Base-by-base conservation (phyloP, 139 green algal genomes). In the Volvox africanus region DNA sequence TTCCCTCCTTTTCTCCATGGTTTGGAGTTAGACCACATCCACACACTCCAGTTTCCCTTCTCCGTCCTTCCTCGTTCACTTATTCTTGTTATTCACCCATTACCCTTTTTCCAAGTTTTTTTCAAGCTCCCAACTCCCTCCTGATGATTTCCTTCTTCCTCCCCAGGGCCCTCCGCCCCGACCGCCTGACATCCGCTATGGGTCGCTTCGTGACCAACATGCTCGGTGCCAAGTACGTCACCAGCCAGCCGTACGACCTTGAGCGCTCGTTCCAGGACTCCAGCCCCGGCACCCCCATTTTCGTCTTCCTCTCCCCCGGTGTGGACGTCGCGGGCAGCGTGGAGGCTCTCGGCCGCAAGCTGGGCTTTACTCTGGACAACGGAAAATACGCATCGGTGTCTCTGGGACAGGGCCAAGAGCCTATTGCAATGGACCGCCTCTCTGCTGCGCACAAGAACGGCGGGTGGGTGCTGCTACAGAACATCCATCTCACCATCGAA, bases 391-490 rank as follows among this genome's bases (percentile, higher is more conserved):
- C 95, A 32, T 94, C 97, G 75, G 97, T 98, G 81, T 96, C 92
- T 36, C 98, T 98, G 97, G 97, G 96, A 65, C 97, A 97, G 93
- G 97, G 97, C 33, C 97, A 98, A 93, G 97, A 98, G 93, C 92
- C 92, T 17, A 94, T 95, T 19, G 97, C 97, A 17, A 96, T 98
- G 94, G 94, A 94, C 12, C 96, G 55, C 92, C 98, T 81, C 96
- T 97, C 93, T 96, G 95, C 91, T 98, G 97, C 94, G 98, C 94
- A 67, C 90, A 96, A 89, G 94, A 97, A 87, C 96, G 97, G 97
- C 67, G 97, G 97, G 65, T 98, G 97, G 97, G 97, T 98, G 71
- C 98, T 98, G 93, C 91, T 98, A 92, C 96, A 98, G 94, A 98
- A 98, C 92, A 95, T 98, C 88, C 97, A 98, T 89, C 94, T 98